Evolutionary conservation across 139 green algal species (phyloP), one percentile per base, ranked within the genome.

Genomic region (Raphidocelis subcapitata): DNA sequence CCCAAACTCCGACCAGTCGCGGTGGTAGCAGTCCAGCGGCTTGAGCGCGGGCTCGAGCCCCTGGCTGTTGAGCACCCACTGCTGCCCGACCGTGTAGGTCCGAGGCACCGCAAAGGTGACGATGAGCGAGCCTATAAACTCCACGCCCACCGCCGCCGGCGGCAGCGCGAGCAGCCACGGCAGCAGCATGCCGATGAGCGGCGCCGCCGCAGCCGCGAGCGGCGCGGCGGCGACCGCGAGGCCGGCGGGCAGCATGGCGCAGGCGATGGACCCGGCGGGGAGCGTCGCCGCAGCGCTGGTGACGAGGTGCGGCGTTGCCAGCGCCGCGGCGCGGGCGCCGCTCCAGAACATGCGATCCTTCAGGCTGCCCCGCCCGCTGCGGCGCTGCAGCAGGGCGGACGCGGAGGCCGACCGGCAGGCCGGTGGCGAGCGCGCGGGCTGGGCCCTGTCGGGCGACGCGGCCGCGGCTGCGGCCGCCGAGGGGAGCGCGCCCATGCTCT

Each of bases 51-150:
- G 31, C 47, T 70, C 33, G 2, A 69, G n/a, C 23, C 70, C 70
- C 14, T 32, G 21, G 23, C 32, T 15, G 36, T 60, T 77, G 46
- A 77, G 57, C 10, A 77, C 70, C 56, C 41, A 70, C 44, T 77
- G 70, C 70, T 77, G 70, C 5, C 70, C 70, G 23, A 77, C 5
- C 3, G 60, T 33, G 31, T 70, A 52, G 33, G 31, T 77, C 1
- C 41, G 31, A 54, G 60, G 60, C 31, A 77, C 14, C 21, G 62
- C 60, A 21, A 36, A 52, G 28, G 37, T 56, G 3, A 59, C 16
- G 23, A 28, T 23, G 2, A 41, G 12, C 2, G 14, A 21, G n/a
- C 70, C 70, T n/a, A 77, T 26, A 3, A 77, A 18, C 2, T 77
- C 59, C 46, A 77, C 16, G 14, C 36, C 69, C 41, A 44, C 69